Base-by-base conservation (phyloP, 257 asterid species). In the Anisodus acutangulus region DNA sequence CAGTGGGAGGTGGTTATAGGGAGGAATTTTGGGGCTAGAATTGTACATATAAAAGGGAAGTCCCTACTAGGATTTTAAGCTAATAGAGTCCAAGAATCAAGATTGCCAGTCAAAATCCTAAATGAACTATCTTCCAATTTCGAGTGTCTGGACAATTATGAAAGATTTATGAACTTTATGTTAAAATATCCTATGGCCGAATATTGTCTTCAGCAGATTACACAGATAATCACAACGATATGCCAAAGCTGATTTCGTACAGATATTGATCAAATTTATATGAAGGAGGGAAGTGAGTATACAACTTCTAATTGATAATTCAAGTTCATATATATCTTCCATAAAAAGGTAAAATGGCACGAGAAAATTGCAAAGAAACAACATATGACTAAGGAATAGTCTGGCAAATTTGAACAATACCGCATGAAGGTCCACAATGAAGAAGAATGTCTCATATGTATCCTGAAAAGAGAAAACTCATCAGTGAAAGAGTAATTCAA, bases 341-440 rank as follows among this genome's bases (percentile, higher is more conserved):
- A 78, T 0, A 53, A 53, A 31, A 53, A 78, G 13, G 64, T 31
- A 78, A 26, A 26, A 78, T 9, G 12, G 66, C 26, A 53, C 0
- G 4, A 81, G 59, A 55, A 66, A 17, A 86, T 59, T 37, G 79
- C 67, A 82, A 66, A 57, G 57, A 67, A 58, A 72, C 55, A 67
- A 68, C 31, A 64, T 72, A 66, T 47, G 64, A 80, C 87, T 64
- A 81, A 31, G 81, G 81, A 76, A 78, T 53, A 26, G 64, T 13
- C 31, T 26, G 69, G 82, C 22, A 4, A 12, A 53, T 60, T 43
- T 76, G 74, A 82, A 84, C 57, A 81, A 84, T 93, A 97, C 99
- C 96, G 99, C 99, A 87, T 97, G 99, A 83, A 97, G 98, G 89
- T 97, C 99, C 91, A 97, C 99, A 64, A 97, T 95, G 92, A 97